Evolutionary conservation across 2,329 filamentous ascomycete genomes (phyloP), one percentile per base, ranked within the genome.

Genomic region (Aspergillus phoenicis): DNA sequence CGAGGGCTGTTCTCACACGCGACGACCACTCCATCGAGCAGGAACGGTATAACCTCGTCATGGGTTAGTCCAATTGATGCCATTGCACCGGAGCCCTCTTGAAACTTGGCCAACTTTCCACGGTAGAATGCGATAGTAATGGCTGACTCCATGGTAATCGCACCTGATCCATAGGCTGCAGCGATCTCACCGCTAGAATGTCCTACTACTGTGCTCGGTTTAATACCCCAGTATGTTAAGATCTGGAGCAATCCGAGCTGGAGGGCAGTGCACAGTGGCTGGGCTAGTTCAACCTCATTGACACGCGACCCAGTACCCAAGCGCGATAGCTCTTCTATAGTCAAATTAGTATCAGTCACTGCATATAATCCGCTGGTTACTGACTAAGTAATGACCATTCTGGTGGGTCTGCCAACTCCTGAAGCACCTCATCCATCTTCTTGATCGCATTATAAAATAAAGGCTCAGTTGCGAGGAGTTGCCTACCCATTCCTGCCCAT

Each of bases 151-250:
- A 59, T 57, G 0, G 65, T 55, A 3, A 71, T 62, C 5, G 66
- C 66, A 2, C 70, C 67, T 0, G 70, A 62, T 4, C 71, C 53
- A 20, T 61, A 83, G 5, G 80, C 79, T 0, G 80, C 79, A 0
- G 75, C 79, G 36, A 82, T 73, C 52, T 76, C 73, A 10, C 73
- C 73, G 5, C 67, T 70, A 0, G 71, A 74, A 38, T 76, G 73
- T 1, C 73, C 73, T 0, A 58, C 63, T 7, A 76, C 73, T 6
- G 56, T 57, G 11, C 55, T 61, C 4, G 71, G 70, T 5, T 59
- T 59, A 24, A 76, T 66, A 28, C 62, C 57, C 67, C 67, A 71
- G 11, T 64, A 2, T 60, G 57, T 17, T 1, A 76, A 39, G 7
- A 75, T 63, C 49, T 75, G 68, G 1, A 75, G 66, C 0, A 76